Percentiles rank a stretch among this genome's conserved stretches.
Evolutionary conservation across 2,329 filamentous ascomycete species (phyloP).

Genomic region (Colletotrichum sp.): DNA sequence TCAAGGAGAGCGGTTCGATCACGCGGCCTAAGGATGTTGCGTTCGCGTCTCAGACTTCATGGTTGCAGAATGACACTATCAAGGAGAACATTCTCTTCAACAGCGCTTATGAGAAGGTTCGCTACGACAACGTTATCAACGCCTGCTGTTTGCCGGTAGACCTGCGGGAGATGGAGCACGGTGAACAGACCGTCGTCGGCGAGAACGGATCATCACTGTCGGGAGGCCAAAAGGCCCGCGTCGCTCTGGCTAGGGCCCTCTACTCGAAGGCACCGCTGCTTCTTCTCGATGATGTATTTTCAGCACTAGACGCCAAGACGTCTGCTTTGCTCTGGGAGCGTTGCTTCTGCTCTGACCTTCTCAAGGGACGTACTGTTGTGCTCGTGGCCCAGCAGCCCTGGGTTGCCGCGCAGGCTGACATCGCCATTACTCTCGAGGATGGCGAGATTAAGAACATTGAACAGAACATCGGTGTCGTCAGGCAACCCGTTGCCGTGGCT

Average conservation of each 20-base stretch:
- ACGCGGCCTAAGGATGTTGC: conserved; percentile 57
- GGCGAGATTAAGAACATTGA: conserved; percentile 46
- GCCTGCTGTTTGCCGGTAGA: conserved; percentile 60
- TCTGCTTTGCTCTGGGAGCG: conserved; percentile 59
- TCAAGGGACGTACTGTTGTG: conserved; percentile 58
- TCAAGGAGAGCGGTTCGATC: conserved; percentile 51
- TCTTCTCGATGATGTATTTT: conserved; percentile 64
- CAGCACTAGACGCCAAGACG: conserved; percentile 64
- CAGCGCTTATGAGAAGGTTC: conserved; percentile 51
- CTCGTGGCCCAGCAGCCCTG: conserved; percentile 62
- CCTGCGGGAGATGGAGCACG: conserved; percentile 52
- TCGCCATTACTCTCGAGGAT: conserved; percentile 50
- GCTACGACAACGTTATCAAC: conserved; percentile 60
- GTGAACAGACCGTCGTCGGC: conserved; percentile 58
- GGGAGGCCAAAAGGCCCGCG: conserved; percentile 61
- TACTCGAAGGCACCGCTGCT: conserved; percentile 62
- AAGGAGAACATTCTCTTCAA: conserved; percentile 61
- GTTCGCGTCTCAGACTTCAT: conserved; percentile 62
- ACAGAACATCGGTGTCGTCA: conserved; percentile 49
- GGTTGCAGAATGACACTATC: conserved; percentile 63
- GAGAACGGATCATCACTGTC: conserved; percentile 61
- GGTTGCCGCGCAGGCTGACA: conserved; percentile 56
- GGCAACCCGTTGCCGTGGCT: conserved; percentile 48
- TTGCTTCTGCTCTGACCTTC: conserved; percentile 61
- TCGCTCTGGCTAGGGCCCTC: conserved; percentile 60